Percentiles rank a stretch among this genome's conserved stretches.
These are phyloP conservation scores for Piper betle DNA, from an alignment of 164 flowering plant genomes.

Conservation along the genomic window DNA sequence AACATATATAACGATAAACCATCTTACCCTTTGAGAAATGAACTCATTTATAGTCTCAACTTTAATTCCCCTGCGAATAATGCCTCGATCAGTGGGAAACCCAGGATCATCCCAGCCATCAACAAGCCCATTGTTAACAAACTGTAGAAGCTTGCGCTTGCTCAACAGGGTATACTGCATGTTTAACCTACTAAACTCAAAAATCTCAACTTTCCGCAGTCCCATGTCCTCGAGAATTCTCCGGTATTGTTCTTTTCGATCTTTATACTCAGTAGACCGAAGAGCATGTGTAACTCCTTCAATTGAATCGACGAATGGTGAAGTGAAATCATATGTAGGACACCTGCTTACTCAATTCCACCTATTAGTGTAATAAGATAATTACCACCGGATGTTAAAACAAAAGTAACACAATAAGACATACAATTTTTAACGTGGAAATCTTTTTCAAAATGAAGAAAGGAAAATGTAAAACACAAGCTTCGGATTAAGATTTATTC, in stretches of 20 bases:
- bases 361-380: conserved; percentile 16
- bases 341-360: conserved; percentile 38
- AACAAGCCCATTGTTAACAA: conserved; percentile 82
- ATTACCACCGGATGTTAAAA: no score
- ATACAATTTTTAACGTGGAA: no score
- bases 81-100: conserved; percentile 93
- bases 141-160: conserved; percentile 94
- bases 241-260: conserved; percentile 82
- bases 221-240: conserved; percentile 83
- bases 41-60: conserved; percentile 79
- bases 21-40: conserved; percentile 74
- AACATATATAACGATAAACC: not conserved
- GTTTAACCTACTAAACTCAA: conserved; percentile 85
- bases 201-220: conserved; percentile 53
- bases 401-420: no score
- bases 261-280: conserved; percentile 93
- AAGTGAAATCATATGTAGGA: conserved; percentile 95
- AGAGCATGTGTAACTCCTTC: conserved; percentile 93
- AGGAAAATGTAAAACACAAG: no score
- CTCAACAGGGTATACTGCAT: conserved; percentile 96
- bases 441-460: no score
- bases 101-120: conserved; percentile 99
- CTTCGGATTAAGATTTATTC: no score
- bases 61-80: conserved; percentile 79
- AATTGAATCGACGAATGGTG: conserved; percentile 87